A percentile compares a stretch with the other conserved stretches of the same genome.
These are phyloP conservation scores for Akanthomyces uredinophilus DNA, from an alignment of 2,329 filamentous ascomycete genomes.

Conservation along the genomic window DNA sequence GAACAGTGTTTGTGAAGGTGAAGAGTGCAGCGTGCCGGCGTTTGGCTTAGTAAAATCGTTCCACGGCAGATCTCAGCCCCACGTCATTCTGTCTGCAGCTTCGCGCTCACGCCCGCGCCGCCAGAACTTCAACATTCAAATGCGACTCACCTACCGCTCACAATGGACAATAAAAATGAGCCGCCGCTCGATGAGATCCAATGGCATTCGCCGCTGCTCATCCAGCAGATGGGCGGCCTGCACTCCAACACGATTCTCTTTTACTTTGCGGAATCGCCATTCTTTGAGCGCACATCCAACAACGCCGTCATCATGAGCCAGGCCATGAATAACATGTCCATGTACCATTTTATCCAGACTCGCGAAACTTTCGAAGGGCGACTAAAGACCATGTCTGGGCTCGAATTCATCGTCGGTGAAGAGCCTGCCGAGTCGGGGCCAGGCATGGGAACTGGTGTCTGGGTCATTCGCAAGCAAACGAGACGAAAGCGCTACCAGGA, in stretches of 20 bases:
- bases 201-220: constrained; percentile 52
- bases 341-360: constrained; percentile 53
- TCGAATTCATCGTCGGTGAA: constrained; percentile 63
- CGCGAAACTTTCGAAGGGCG: constrained; percentile 60
- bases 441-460: constrained; percentile 62
- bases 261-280: constrained; percentile 64
- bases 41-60: background rate
- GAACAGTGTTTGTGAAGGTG: background rate
- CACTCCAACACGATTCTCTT: constrained; percentile 62
- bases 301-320: constrained; percentile 60
- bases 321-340: constrained; percentile 55
- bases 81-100: background rate
- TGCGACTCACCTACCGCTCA: constrained; percentile 5
- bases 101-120: background rate
- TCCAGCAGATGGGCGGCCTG: constrained; percentile 50
- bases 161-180: constrained; percentile 43
- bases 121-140: background rate
- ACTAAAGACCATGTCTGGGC: constrained; percentile 58
- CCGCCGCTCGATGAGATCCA: constrained; percentile 61
- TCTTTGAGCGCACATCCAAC: constrained; percentile 63
- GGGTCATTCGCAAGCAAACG: constrained; percentile 66
- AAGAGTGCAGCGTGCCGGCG: background rate
- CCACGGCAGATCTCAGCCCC: background rate
- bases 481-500: constrained; percentile 50
- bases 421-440: constrained; percentile 59